Evolutionary conservation across 768 basidiomycete species (phyloP), one percentile per base, ranked within the genome.

Genomic region (Tylopilus subfusipes): DNA sequence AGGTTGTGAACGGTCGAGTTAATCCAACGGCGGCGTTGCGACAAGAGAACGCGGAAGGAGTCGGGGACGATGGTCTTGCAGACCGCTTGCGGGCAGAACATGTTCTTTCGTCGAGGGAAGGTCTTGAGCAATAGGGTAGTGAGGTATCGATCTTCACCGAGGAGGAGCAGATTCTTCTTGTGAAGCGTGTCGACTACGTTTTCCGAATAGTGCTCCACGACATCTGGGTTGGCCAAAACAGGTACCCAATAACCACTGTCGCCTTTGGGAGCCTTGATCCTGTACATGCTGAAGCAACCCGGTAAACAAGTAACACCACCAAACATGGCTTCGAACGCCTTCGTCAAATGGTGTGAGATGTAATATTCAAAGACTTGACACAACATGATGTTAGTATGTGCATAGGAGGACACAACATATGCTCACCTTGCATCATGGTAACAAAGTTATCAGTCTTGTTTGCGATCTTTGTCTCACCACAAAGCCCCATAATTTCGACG

Each of bases 211-310:
- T 97, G 96, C 67, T 97, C 93, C 56, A 97, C 92, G 63, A 99
- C 93, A 68, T 99, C 97, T 12, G 97, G 97, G 69, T 98, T 98
- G 60, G 96, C 96, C 52, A 99, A 80, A 63, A 99, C 91, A 24
- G 97, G 97, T 3, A 99, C 97, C 95, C 96, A 99, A 73, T 93
- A 98, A 16, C 94, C 95, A 44, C 82, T 82, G 55, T 89, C 86
- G 44, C 93, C 94, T 73, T 98, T 99, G n/a, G 95, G 95, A 16
- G 95, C 90, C 75, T 98, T 99, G 84, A 98, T 94, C 61, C 97
- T 86, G 76, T 98, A 98, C 96, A 98, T 98, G 62, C 88, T 92
- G 82, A 99, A 99, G 77, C 97, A 99, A 60, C 97, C 97, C 22
- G 97, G 97, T 60, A 99, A 80, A 82, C 97, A 99, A 52, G 97